phyloP scores from a whole-genome alignment of 2,329 filamentous ascomycete species.

The Arthrobotrys conoides region DNA sequence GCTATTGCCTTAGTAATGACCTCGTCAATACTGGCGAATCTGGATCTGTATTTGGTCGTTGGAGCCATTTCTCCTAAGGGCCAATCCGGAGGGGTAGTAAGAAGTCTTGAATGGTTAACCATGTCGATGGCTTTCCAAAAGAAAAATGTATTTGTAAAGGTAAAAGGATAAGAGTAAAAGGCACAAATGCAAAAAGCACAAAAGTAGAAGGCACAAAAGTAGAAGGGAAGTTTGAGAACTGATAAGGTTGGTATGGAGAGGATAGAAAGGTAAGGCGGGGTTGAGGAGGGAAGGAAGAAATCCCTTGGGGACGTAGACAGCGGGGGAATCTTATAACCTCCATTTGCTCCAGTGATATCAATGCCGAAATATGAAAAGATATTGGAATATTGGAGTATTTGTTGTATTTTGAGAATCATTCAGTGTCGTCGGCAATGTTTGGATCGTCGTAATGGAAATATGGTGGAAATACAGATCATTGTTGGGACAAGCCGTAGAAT shows the following conservation, averaged over 20 bases:
- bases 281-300: constrained; percentile 23
- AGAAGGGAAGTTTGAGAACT: constrained; percentile 7
- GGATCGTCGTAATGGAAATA: background rate
- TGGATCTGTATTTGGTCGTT: background rate
- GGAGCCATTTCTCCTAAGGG: background rate
- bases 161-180: background rate
- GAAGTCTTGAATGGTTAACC: constrained; percentile 3
- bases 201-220: constrained; percentile 1
- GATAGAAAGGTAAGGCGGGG: constrained; percentile 33
- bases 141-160: background rate
- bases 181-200: background rate
- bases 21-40: constrained; percentile 13
- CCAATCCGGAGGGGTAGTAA: constrained; percentile 6
- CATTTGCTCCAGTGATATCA: constrained; percentile 12
- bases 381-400: constrained; percentile 28
- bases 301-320: constrained; percentile 5
- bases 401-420: background rate
- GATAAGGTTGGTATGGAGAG: constrained; percentile 34
- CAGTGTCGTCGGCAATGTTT: background rate
- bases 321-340: constrained; percentile 10
- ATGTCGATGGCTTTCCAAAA: constrained; percentile 1
- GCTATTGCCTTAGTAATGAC: constrained; percentile 4
- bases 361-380: constrained; percentile 41
- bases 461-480: background rate
- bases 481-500: background rate